Percentiles rank a stretch among this genome's conserved stretches.
phyloP scores from a whole-genome alignment of 2,329 filamentous ascomycete genomes.

The Ophiostoma sp. region DNA sequence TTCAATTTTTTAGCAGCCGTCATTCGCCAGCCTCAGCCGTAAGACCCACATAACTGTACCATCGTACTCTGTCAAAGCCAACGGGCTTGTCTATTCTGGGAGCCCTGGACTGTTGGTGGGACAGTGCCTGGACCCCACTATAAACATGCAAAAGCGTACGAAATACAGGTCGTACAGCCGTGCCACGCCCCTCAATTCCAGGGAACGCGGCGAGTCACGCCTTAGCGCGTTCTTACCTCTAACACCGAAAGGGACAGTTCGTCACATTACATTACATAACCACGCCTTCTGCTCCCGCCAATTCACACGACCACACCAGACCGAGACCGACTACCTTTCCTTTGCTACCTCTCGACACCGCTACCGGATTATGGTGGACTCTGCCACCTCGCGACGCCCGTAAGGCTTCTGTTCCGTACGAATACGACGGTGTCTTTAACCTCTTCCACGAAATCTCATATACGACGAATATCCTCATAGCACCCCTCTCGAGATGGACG shows the following conservation, averaged over 20 bases:
- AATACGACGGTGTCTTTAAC: not conserved
- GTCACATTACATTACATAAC: not conserved
- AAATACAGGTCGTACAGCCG: not conserved
- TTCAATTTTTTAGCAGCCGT: not conserved
- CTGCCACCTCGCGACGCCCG: not conserved
- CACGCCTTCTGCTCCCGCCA: not conserved
- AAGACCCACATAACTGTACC: not conserved
- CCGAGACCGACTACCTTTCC: not conserved
- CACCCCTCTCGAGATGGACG: not conserved
- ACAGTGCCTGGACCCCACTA: constrained; percentile 4
- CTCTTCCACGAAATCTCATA: not conserved
- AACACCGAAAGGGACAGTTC: constrained; percentile 9
- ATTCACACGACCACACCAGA: not conserved
- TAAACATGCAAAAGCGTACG: not conserved
- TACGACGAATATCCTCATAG: not conserved
- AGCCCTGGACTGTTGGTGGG: not conserved
- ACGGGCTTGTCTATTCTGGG: not conserved
- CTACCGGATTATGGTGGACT: constrained; percentile 7
- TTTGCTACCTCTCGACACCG: not conserved
- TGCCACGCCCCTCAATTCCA: not conserved
- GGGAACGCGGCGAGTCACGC: not conserved
- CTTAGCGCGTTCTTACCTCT: constrained; percentile 2
- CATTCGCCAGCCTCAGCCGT: not conserved
- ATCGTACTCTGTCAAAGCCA: not conserved
- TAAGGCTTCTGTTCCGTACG: not conserved